These are phyloP conservation scores for Limonium bicolor DNA, from an alignment of 148 eudicot species.

Conservation along the genomic window DNA sequence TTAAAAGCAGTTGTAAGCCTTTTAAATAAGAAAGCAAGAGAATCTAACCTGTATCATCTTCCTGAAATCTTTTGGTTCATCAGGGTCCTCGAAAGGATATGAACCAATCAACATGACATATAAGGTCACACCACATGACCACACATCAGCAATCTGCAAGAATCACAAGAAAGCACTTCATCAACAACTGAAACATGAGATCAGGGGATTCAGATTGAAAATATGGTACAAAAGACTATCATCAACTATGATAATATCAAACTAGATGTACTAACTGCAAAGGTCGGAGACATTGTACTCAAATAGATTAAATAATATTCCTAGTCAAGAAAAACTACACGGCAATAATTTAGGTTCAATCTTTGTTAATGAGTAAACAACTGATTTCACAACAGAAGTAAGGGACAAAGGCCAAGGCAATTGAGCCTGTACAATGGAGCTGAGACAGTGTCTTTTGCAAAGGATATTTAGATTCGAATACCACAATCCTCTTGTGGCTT, in stretches of 20 bases:
- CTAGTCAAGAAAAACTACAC: no score
- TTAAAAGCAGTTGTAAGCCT: neutral
- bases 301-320: no score
- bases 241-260: neutral
- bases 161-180: neutral
- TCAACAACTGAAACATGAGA: neutral
- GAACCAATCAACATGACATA: conserved; percentile 87
- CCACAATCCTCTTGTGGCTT: no score
- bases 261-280: neutral
- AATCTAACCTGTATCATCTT: conserved; percentile 58
- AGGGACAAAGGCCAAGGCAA: no score
- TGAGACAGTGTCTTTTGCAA: no score
- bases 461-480: no score
- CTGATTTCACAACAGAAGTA: no score
- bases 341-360: no score
- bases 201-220: neutral
- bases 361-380: no score
- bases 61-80: conserved; percentile 72
- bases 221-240: neutral
- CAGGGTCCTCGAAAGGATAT: conserved; percentile 94
- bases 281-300: no score
- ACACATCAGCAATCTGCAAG: conserved; percentile 91
- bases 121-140: conserved; percentile 96
- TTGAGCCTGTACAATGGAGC: no score
- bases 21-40: neutral